phyloP scores from a whole-genome alignment of 495 filamentous ascomycete species.

The Melanomma pulvis-pyrius region DNA sequence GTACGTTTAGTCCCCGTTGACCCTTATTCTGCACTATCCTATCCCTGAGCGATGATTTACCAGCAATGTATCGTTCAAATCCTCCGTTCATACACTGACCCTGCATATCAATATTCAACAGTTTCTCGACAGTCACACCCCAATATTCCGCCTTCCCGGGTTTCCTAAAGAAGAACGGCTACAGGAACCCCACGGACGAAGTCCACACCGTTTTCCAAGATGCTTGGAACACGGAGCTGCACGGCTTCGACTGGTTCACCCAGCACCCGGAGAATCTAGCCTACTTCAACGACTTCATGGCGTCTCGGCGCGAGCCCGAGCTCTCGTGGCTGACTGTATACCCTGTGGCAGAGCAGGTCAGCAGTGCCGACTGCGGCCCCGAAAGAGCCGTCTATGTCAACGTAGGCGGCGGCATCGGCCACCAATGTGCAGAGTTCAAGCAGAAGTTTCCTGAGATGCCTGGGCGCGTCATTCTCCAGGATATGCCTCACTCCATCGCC shows the following conservation, averaged over 20 bases:
- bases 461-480: background rate
- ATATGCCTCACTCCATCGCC: background rate
- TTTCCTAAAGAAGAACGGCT: background rate
- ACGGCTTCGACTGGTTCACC: background rate
- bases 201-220: conserved; percentile 1
- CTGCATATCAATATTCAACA: background rate
- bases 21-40: too few species aligned
- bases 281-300: conserved; percentile 3
- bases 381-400: background rate
- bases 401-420: conserved; percentile 2
- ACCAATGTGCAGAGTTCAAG: background rate
- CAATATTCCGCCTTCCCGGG: background rate
- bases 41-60: too few species aligned
- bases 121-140: background rate
- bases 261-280: background rate
- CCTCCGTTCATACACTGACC: background rate
- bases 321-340: conserved; percentile 2
- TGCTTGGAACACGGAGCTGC: background rate
- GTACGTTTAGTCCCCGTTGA: too few species aligned
- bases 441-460: background rate
- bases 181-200: background rate
- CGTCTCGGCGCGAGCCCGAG: background rate
- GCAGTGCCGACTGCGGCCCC: background rate
- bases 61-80: too few species aligned
- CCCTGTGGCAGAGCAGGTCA: background rate